Conservation (phyloP, 805 yeast genomes). For the Nadsonia fulvescens region DNA sequence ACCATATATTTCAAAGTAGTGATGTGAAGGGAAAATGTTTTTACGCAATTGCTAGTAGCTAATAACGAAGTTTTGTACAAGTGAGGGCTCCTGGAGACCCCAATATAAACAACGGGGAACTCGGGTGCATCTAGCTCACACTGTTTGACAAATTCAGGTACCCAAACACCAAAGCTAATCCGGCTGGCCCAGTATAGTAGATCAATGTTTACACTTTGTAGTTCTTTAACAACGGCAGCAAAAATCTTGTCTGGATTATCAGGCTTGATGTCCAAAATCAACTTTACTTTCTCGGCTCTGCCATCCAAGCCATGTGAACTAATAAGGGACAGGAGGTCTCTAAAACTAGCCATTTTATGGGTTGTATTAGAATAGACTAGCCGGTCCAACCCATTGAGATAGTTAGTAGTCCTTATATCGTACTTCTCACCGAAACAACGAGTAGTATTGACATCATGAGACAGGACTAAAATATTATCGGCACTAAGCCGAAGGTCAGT, state of each 20-base stretch:
- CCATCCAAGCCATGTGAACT: conserved; percentile 14
- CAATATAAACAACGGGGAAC: conserved; percentile 20
- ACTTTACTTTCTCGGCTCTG: too few species aligned
- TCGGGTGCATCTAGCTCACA: conserved; percentile 21
- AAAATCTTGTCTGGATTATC: conserved; percentile 28
- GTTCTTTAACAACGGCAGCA: conserved; percentile 21
- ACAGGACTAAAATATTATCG: conserved; percentile 36
- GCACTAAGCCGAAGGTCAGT: conserved; percentile 36
- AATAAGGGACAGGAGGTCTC: conserved; percentile 24
- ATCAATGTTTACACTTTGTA: conserved; percentile 24
- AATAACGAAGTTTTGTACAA: too few species aligned
- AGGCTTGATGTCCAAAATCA: conserved; percentile 37
- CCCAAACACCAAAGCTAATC: conserved; percentile 37
- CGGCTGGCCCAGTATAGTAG: conserved; percentile 27
- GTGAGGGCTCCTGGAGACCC: conserved; percentile 22
- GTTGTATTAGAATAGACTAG: conserved; percentile 20
- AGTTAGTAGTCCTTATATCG: conserved; percentile 22
- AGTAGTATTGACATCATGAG: conserved; percentile 34
- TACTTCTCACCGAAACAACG: conserved; percentile 27
- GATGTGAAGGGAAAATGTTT: too few species aligned
- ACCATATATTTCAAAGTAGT: too few species aligned
- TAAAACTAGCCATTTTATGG: conserved; percentile 23
- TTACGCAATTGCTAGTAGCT: too few species aligned
- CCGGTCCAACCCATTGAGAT: conserved; percentile 20
- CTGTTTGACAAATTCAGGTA: conserved; percentile 27